Evolutionary conservation across 2,329 filamentous ascomycete genomes (phyloP).

Genomic region (Penicillium polonicum): DNA sequence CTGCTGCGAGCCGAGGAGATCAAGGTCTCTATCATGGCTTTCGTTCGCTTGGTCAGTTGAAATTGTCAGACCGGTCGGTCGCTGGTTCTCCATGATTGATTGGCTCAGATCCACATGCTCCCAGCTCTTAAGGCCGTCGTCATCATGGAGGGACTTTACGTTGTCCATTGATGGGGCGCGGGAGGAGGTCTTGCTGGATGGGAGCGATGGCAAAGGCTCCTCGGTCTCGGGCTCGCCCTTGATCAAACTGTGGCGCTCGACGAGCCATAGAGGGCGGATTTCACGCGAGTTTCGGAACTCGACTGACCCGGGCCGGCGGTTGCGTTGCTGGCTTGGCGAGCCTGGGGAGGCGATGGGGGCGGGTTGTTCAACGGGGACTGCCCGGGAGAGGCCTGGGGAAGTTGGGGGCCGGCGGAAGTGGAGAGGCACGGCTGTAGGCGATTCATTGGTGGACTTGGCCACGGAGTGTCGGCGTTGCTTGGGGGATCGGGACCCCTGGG

Average conservation of each 20-base stretch:
- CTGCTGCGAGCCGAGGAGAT: conserved; percentile 62
- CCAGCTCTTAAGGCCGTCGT: conserved; percentile 30
- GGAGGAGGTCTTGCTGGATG: conserved; percentile 52
- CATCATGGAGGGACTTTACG: conserved; percentile 29
- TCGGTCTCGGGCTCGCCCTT: conserved; percentile 44
- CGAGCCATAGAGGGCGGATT: conserved; percentile 77
- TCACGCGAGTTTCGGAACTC: conserved; percentile 60
- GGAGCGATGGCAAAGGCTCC: conserved; percentile 50
- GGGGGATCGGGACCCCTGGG: conserved; percentile 11
- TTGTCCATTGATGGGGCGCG: conserved; percentile 48
- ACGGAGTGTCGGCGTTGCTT: conserved; percentile 32
- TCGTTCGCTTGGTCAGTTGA: conserved; percentile 37
- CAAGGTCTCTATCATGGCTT: conserved; percentile 35
- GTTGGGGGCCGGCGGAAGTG: conserved; percentile 54
- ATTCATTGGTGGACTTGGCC: conserved; percentile 34
- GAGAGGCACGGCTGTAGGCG: conserved; percentile 57
- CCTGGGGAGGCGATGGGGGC: conserved; percentile 33
- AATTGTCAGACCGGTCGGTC: conserved; percentile 28
- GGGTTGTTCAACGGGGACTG: conserved; percentile 42
- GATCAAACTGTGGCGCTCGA: conserved; percentile 60
- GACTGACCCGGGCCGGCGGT: conserved; percentile 50
- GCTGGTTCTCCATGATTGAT: conserved; percentile 25
- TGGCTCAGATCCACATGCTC: conserved; percentile 32
- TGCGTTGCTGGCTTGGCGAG: conserved; percentile 46
- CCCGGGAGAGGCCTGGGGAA: conserved; percentile 46